Base-by-base conservation (phyloP, 257 asterid species). In the Solanum verrucosum region DNA sequence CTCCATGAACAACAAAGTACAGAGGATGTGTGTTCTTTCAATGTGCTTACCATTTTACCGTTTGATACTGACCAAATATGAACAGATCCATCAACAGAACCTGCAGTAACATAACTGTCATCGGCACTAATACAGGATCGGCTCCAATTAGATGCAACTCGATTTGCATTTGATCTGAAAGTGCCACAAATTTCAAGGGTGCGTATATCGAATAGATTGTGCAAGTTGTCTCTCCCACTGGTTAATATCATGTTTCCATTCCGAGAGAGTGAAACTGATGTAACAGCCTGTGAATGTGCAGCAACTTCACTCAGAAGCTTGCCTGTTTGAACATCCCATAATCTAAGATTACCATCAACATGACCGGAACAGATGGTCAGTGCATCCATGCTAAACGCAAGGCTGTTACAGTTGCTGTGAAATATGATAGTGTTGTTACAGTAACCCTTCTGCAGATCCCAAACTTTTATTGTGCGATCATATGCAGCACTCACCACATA, bases 381-480 rank as follows among this genome's bases (percentile, higher is more conserved):
- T 31, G 98, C 99, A 81, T 96, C 99, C 92, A 89, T 93, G 91
- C 99, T 94, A 79, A 97, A 94, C 63, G 96, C 89, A 85, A 97
- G 89, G n/a, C 98, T 93, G 84, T 97, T 97, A 87, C 99, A 97
- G 87, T 97, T 97, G 89, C 99, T 97, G 89, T 90, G 96, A 90
- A 92, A 97, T 29, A 96, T 86, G 75, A 96, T 92, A 9, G 99
- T 96, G 88, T 93, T 97, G 23, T 89, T 93, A 83, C 98, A 94
- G 85, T 94, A 97, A 71, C 99, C 99, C 70, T 91, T 96, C 90
- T 93, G 95, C 89, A 97, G 94, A 91, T 97, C 99, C 99, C 99
- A 97, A 67, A 97, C 94, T 91, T 97, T 97, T 27, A 97, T 97
- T 0, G 99, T 97, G 25, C 98, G 97, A 84, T 97, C 99, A 92